Evolutionary conservation across 441 rosid genomes (phyloP).

Genomic region (Arabidopsis hybrid): DNA sequence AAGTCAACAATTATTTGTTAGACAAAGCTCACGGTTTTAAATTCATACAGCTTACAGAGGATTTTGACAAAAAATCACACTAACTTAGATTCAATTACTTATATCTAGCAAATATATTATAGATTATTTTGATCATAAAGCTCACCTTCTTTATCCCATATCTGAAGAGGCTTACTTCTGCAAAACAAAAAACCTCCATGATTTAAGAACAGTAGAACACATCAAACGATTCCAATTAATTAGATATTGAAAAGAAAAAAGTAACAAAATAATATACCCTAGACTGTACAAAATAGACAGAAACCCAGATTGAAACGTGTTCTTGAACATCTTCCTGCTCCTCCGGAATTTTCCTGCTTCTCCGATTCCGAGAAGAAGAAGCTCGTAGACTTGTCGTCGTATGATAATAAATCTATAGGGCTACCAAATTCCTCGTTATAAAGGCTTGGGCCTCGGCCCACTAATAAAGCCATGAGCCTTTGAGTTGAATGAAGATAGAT

Average conservation of each 20-base stretch:
- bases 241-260: too few relatives aligned
- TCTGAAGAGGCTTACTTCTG: slow-evolving; percentile 97
- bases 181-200: slow-evolving; percentile 26
- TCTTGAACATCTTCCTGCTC: slow-evolving; percentile 71
- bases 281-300: slow-evolving; percentile 91
- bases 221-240: slow-evolving; percentile 12
- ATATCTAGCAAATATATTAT: too few relatives aligned
- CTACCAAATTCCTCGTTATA: not conserved
- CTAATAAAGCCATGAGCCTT: not conserved
- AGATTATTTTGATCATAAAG: not conserved
- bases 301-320: slow-evolving; percentile 97
- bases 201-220: not conserved
- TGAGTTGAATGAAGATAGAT: not conserved
- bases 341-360: slow-evolving; percentile 12
- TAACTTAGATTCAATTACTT: not conserved
- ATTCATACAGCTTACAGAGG: too few relatives aligned
- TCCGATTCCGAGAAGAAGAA: slow-evolving; percentile 13
- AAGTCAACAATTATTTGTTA: not conserved
- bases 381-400: not conserved
- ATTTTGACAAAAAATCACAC: too few relatives aligned
- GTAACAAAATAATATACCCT: slow-evolving; percentile 54
- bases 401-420: not conserved
- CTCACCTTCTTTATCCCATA: slow-evolving; percentile 97
- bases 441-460: slow-evolving; percentile 32
- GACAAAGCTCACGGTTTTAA: too few relatives aligned